These are phyloP conservation scores for Aspergillus funiculosus DNA, from an alignment of 495 filamentous ascomycete species.

Conservation along the genomic window DNA sequence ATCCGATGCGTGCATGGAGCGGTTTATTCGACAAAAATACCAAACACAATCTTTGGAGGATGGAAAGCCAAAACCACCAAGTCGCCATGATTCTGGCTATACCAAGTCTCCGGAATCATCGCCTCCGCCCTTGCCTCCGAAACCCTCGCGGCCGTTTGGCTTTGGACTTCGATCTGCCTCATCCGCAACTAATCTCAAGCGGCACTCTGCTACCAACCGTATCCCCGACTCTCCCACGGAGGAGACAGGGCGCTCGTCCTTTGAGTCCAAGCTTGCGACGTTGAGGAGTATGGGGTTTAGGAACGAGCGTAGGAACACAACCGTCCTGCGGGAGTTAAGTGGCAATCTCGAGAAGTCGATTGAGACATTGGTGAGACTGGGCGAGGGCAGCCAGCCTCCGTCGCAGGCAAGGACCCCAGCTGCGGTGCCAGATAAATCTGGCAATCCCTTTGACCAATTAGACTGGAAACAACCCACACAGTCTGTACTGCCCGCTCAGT, in stretches of 20 bases:
- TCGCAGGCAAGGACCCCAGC: slow-evolving; percentile 37
- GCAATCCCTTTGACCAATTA: slow-evolving; percentile 49
- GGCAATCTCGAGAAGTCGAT: slow-evolving; percentile 81
- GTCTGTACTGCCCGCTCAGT: slow-evolving; percentile 10
- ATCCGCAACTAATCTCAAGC: slow-evolving; percentile 56
- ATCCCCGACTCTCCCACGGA: slow-evolving; percentile 26
- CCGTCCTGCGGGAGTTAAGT: slow-evolving; percentile 69
- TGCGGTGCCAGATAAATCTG: slow-evolving; percentile 25
- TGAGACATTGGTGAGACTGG: slow-evolving; percentile 73
- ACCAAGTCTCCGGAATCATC: slow-evolving; percentile 40
- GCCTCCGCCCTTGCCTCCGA: slow-evolving; percentile 80
- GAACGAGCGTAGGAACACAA: slow-evolving; percentile 73
- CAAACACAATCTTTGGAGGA: slow-evolving; percentile 57
- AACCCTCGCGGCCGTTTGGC: slow-evolving; percentile 69
- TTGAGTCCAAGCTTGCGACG: slow-evolving; percentile 65
- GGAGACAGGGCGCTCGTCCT: slow-evolving; percentile 31
- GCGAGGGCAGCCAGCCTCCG: slow-evolving; percentile 53
- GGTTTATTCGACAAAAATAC: slow-evolving; percentile 92
- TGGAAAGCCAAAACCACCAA: slow-evolving; percentile 44
- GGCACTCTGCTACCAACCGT: slow-evolving; percentile 23
- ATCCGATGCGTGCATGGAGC: slow-evolving; percentile 85
- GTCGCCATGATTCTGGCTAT: slow-evolving; percentile 37
- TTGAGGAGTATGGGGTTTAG: slow-evolving; percentile 89
- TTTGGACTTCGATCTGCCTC: slow-evolving; percentile 66
- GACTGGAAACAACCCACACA: slow-evolving; percentile 34